Evolutionary conservation across 345 rosid species (phyloP).

Genomic region (Eutrema yunnanense): DNA sequence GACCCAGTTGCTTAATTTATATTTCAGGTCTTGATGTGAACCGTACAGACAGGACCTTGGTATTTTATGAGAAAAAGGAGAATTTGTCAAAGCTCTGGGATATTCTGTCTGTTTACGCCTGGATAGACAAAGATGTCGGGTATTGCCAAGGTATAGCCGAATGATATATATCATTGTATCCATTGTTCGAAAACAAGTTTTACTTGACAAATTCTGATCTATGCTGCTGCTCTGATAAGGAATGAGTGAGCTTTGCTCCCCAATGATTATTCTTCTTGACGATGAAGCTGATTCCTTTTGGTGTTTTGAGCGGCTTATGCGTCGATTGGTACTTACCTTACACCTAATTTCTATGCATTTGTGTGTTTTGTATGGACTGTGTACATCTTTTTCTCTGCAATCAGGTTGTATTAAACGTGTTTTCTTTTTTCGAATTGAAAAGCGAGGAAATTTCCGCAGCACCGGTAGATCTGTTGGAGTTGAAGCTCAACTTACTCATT

Average conservation of each 20-base stretch:
- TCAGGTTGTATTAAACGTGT: background rate
- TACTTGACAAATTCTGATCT: background rate
- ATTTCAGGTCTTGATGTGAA: slow-evolving; percentile 77
- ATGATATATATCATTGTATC: background rate
- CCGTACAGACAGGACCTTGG: slow-evolving; percentile 89
- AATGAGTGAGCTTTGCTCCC: slow-evolving; percentile 99
- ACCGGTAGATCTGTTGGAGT: slow-evolving; percentile 92
- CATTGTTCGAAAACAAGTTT: background rate
- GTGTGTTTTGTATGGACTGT: background rate
- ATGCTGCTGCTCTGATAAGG: slow-evolving; percentile 38
- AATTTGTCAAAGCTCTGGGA: slow-evolving; percentile 96
- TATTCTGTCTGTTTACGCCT: slow-evolving; percentile 87
- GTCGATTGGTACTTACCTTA: slow-evolving; percentile 66
- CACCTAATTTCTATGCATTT: background rate
- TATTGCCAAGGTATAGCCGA: slow-evolving; percentile 82
- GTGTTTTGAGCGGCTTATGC: slow-evolving; percentile 98
- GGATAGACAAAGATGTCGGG: slow-evolving; percentile 92
- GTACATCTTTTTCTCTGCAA: background rate
- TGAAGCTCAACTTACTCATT: slow-evolving; percentile 79
- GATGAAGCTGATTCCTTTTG: slow-evolving; percentile 96
- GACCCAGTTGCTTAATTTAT: background rate
- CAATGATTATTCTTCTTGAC: slow-evolving; percentile 91
- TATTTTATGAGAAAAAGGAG: slow-evolving; percentile 83
- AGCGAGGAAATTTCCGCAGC: slow-evolving; percentile 93
- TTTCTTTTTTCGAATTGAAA: slow-evolving; percentile 1